These are phyloP conservation scores for Claviceps fusiformis DNA, from an alignment of 2,329 filamentous ascomycete genomes.

Conservation along the genomic window DNA sequence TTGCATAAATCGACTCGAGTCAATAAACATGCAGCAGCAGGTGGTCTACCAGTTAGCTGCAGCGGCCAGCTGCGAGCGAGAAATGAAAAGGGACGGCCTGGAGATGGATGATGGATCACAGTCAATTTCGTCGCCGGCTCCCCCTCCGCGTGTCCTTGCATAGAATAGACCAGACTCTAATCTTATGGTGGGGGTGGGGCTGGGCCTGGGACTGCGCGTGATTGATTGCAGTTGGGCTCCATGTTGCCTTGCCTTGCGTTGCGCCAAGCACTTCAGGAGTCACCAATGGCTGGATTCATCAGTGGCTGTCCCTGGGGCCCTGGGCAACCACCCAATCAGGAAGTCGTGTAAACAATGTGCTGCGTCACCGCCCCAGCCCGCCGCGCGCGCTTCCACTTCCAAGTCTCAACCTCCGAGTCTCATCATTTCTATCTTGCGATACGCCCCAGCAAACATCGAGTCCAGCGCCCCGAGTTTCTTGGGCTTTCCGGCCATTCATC, in stretches of 20 bases:
- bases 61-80: too few species aligned
- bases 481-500: background rate
- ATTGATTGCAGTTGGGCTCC: background rate
- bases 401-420: background rate
- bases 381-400: background rate
- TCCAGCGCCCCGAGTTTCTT: background rate
- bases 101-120: too few species aligned
- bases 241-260: too few species aligned
- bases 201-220: background rate
- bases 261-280: too few species aligned
- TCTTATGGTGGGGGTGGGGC: background rate
- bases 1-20: background rate
- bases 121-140: background rate
- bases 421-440: constrained; percentile 1
- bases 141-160: background rate
- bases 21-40: background rate
- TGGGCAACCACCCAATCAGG: constrained; percentile 7
- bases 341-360: constrained; percentile 6
- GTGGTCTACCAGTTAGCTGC: too few species aligned
- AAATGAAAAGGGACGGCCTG: too few species aligned
- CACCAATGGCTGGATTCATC: too few species aligned
- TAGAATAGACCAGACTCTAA: background rate
- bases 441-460: background rate
- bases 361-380: constrained; percentile 2
- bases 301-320: background rate